phyloP scores from a whole-genome alignment of 352 stramenopile species.

The Globisporangium alternatum region DNA sequence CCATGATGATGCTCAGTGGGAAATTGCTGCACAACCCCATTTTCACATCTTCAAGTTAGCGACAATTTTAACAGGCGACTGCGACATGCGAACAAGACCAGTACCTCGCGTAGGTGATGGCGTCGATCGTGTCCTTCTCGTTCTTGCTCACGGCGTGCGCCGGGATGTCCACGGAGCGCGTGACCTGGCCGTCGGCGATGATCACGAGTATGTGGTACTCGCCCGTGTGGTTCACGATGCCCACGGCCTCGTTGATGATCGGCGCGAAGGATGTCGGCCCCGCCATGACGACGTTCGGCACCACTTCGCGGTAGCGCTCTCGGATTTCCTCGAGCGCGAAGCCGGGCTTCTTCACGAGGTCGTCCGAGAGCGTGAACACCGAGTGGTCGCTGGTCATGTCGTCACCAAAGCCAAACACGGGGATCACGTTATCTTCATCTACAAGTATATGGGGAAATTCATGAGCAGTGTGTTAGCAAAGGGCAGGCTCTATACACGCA shows the following conservation, averaged over 20 bases:
- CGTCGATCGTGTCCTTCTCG: constrained; percentile 86
- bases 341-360: constrained; percentile 27
- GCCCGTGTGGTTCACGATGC: constrained; percentile 74
- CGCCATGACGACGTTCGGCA: constrained; percentile 72
- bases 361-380: constrained; percentile 70
- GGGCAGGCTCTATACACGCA: neutral
- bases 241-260: constrained; percentile 81
- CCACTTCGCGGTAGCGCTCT: constrained; percentile 62
- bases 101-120: constrained; percentile 63
- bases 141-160: constrained; percentile 75
- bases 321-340: constrained; percentile 72
- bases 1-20: constrained; percentile 77
- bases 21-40: constrained; percentile 54
- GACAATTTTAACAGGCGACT: neutral
- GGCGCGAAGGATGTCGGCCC: constrained; percentile 84
- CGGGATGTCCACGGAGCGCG: constrained; percentile 75
- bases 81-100: neutral
- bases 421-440: constrained; percentile 87
- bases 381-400: constrained; percentile 72
- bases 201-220: constrained; percentile 88
- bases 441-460: neutral
- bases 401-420: constrained; percentile 83
- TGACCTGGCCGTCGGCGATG: constrained; percentile 86
- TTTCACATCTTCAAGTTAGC: neutral
- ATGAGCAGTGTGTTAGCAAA: neutral